These are phyloP conservation scores for Pichia gijzeniarum DNA, from an alignment of 805 yeast genomes.

Conservation along the genomic window DNA sequence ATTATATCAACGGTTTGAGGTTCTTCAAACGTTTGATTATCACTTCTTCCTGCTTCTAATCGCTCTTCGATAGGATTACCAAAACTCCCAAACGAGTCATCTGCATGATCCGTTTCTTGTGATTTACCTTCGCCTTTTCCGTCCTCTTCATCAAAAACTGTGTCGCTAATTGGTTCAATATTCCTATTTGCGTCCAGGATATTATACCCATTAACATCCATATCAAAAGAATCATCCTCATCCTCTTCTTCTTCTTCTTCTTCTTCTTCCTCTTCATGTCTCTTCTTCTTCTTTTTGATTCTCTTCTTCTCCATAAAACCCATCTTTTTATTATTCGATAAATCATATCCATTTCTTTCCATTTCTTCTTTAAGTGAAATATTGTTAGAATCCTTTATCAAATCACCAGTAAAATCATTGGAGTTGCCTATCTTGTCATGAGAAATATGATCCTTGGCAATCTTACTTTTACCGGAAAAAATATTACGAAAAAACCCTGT, in stretches of 20 bases:
- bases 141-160: constrained; percentile 9
- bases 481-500: constrained; percentile 21
- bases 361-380: constrained; percentile 6
- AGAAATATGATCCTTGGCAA: constrained; percentile 25
- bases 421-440: constrained; percentile 13
- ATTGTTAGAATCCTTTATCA: too few species aligned
- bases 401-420: background rate
- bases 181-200: constrained; percentile 2
- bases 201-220: constrained; percentile 1
- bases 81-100: background rate
- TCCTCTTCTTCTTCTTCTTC: constrained; percentile 4
- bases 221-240: background rate
- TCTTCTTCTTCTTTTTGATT: background rate
- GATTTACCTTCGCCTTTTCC: background rate
- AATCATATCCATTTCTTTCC: constrained; percentile 10
- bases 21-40: too few species aligned
- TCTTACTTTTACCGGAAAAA: constrained; percentile 26
- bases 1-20: too few species aligned
- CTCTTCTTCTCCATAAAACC: background rate
- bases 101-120: background rate
- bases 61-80: background rate
- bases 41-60: too few species aligned
- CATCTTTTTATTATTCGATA: background rate
- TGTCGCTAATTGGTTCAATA: background rate
- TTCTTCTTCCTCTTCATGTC: constrained; percentile 1